A percentile compares a stretch with the other conserved stretches of the same genome.
Evolutionary conservation across 2,329 filamentous ascomycete genomes (phyloP).

Genomic region (Diplodia mutila): DNA sequence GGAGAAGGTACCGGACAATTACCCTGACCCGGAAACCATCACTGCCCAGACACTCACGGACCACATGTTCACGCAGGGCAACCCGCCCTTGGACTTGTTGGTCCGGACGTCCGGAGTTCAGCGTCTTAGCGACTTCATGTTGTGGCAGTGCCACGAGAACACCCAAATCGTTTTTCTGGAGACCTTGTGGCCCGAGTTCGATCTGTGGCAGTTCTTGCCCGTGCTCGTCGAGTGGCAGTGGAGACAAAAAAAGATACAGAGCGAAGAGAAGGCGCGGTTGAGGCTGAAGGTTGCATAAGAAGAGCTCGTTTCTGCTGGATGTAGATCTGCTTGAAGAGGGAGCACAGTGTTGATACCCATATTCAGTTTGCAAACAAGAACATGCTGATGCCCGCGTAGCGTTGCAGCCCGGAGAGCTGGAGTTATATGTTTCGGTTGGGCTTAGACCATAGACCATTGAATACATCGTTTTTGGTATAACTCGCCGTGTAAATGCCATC

Average conservation of each 20-base stretch:
- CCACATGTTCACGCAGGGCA: constrained; percentile 85
- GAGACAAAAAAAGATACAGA: constrained; percentile 53
- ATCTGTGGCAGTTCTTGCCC: constrained; percentile 89
- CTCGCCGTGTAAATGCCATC: constrained; percentile 2
- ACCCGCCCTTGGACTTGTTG: constrained; percentile 87
- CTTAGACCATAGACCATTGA: constrained; percentile 10
- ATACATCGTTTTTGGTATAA: not conserved
- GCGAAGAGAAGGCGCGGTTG: constrained; percentile 39
- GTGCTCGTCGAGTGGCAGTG: constrained; percentile 90
- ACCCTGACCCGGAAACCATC: constrained; percentile 84
- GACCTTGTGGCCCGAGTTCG: constrained; percentile 94
- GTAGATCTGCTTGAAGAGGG: not conserved
- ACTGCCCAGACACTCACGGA: constrained; percentile 78
- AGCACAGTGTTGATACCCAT: constrained; percentile 24
- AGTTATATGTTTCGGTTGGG: not conserved
- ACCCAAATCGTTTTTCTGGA: constrained; percentile 92
- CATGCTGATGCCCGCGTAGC: constrained; percentile 4
- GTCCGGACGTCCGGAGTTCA: constrained; percentile 92
- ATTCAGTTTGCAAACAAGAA: constrained; percentile 16
- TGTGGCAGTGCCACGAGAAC: constrained; percentile 95
- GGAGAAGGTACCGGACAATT: constrained; percentile 34
- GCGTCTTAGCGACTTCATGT: constrained; percentile 94
- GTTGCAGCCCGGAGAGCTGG: not conserved
- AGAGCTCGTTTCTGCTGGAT: not conserved
- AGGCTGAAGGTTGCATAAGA: constrained; percentile 28